phyloP scores from a whole-genome alignment of 78 protist genomes.

The Diacronema lutheri region DNA sequence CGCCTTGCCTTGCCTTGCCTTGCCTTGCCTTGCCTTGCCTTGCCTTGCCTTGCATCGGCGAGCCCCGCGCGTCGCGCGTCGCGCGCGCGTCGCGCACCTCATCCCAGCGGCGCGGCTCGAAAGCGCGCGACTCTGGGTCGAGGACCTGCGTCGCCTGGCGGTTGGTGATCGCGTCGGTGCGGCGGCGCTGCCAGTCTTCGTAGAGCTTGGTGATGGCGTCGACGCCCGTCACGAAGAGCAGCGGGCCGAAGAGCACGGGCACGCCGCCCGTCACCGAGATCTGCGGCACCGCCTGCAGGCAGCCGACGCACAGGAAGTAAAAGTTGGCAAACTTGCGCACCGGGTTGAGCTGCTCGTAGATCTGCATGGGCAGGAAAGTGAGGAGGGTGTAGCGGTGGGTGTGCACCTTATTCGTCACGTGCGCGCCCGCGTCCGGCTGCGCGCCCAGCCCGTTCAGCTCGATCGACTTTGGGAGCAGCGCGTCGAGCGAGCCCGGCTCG shows the following conservation, averaged over 20 bases:
- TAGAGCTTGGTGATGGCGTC: not conserved
- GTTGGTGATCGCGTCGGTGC: not conserved
- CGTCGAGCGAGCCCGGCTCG: no score
- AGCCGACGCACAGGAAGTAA: slow-evolving; percentile 60
- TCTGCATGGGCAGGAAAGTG: slow-evolving; percentile 32
- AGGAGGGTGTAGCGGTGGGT: slow-evolving; percentile 34
- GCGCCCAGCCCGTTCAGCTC: no score
- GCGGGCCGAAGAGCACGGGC: not conserved
- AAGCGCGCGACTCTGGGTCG: not conserved
- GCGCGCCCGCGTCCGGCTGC: no score
- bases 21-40: no score
- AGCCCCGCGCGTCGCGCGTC: no score
- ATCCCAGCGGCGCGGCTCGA: not conserved
- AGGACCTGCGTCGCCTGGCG: no score
- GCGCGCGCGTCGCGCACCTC: not conserved
- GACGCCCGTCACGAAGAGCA: not conserved
- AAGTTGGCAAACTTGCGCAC: slow-evolving; percentile 59
- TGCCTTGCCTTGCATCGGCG: no score
- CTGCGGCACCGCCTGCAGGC: slow-evolving; percentile 32
- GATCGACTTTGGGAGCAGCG: no score
- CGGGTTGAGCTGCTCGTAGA: slow-evolving; percentile 46
- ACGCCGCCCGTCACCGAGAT: not conserved
- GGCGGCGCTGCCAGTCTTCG: not conserved
- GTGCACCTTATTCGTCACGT: not conserved
- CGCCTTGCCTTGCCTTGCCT: no score